Conservation (phyloP, 768 basidiomycete genomes). For the Lactarius psammicola region DNA sequence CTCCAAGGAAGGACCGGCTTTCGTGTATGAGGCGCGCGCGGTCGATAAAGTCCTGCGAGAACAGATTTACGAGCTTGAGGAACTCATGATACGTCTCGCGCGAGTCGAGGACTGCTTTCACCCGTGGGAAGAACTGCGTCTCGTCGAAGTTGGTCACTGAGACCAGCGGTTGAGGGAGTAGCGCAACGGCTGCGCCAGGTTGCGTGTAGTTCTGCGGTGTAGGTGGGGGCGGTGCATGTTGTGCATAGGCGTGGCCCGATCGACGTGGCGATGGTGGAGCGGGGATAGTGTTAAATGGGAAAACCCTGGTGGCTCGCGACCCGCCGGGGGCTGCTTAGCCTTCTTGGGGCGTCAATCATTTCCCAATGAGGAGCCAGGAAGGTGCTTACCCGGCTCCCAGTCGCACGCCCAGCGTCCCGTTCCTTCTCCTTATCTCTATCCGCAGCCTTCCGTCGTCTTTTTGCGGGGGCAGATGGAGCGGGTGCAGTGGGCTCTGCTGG, state of each 20-base stretch:
- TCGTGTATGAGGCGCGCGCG: slow-evolving; percentile 79
- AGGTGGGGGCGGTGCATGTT: slow-evolving; percentile 22
- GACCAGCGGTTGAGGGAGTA: slow-evolving; percentile 26
- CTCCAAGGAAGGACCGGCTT: slow-evolving; percentile 66
- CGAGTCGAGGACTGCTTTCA: slow-evolving; percentile 68
- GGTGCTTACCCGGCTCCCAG: slow-evolving; percentile 25
- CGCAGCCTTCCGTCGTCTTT: slow-evolving; percentile 63
- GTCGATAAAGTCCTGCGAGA: slow-evolving; percentile 92
- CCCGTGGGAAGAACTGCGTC: slow-evolving; percentile 88
- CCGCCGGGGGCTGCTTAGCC: slow-evolving; percentile 31
- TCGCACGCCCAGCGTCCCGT: slow-evolving; percentile 30
- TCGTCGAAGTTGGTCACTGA: slow-evolving; percentile 46
- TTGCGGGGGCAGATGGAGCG: slow-evolving; percentile 51
- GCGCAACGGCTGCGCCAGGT: slow-evolving; percentile 12
- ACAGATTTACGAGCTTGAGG: slow-evolving; percentile 90
- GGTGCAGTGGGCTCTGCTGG: slow-evolving; percentile 23
- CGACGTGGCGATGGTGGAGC: slow-evolving; percentile 35
- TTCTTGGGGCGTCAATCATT: slow-evolving; percentile 25
- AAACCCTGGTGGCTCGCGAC: slow-evolving; percentile 32
- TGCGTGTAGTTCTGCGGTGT: slow-evolving; percentile 9
- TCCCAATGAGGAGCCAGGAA: not conserved
- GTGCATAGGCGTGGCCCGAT: slow-evolving; percentile 24
- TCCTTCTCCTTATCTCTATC: slow-evolving; percentile 45
- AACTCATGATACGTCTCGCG: slow-evolving; percentile 90
- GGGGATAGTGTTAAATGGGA: slow-evolving; percentile 32